phyloP scores from a whole-genome alignment of 352 stramenopile species.

The Phytopythium boreale region DNA sequence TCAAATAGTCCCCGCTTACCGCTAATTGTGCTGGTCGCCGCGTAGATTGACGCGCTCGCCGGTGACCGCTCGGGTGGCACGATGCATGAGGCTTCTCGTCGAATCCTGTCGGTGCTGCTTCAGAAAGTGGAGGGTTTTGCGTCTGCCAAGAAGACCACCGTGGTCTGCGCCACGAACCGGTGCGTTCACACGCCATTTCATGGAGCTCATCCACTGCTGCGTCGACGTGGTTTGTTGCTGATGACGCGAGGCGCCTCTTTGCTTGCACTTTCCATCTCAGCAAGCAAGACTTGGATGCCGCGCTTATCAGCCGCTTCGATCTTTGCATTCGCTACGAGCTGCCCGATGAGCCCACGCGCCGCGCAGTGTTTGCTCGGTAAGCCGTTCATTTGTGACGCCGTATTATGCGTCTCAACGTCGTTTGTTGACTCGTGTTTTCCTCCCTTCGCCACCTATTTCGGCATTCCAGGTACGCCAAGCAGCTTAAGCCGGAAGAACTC shows the following conservation, averaged over 20 bases:
- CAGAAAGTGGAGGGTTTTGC: conserved; percentile 93
- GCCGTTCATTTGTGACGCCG: neutral
- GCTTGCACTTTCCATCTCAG: conserved; percentile 21
- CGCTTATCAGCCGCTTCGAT: conserved; percentile 92
- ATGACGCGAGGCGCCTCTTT: neutral
- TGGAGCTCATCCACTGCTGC: neutral
- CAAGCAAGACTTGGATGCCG: conserved; percentile 92
- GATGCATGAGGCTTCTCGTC: conserved; percentile 92
- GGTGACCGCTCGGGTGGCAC: conserved; percentile 81
- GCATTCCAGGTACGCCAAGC: conserved; percentile 80
- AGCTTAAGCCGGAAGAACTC: conserved; percentile 77
- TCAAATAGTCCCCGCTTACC: neutral
- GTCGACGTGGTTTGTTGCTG: neutral
- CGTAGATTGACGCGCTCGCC: conserved; percentile 87
- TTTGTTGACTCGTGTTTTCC: conserved; percentile 5
- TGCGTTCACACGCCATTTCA: conserved; percentile 12
- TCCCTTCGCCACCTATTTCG: neutral
- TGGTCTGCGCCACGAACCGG: conserved; percentile 92
- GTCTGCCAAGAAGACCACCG: conserved; percentile 90
- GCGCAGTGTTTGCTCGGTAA: conserved; percentile 87
- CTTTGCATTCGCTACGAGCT: conserved; percentile 91
- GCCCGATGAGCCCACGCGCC: conserved; percentile 76
- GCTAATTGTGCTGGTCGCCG: neutral
- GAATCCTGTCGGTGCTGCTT: conserved; percentile 90
- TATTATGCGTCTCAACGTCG: neutral